Percentiles rank a stretch among this genome's conserved stretches.
Evolutionary conservation across 1,284 basidiomycete species (phyloP).

Genomic region (Naganishia cerealis): DNA sequence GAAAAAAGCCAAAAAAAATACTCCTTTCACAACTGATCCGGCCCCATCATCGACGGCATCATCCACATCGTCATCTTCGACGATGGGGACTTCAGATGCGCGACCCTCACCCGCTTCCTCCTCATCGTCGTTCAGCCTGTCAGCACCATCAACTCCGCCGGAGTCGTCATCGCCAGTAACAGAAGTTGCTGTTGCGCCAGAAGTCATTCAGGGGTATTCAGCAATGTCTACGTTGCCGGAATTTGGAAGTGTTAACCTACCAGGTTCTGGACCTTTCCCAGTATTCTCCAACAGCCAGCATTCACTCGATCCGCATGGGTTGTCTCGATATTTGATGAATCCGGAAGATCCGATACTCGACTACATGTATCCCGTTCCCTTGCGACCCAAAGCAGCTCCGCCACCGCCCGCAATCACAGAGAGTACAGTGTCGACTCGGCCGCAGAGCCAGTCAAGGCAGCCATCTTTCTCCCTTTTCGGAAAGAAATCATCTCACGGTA

Average conservation of each 20-base stretch:
- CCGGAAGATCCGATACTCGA: conserved; percentile 14
- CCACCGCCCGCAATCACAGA: neutral
- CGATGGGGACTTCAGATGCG: neutral
- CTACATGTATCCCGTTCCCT: conserved; percentile 9
- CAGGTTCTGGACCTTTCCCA: conserved; percentile 6
- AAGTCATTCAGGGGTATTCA: neutral
- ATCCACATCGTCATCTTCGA: conserved; percentile 3
- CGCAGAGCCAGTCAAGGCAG: neutral
- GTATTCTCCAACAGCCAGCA: conserved; percentile 3
- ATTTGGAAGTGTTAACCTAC: neutral
- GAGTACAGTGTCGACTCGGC: neutral
- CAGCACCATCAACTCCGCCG: neutral
- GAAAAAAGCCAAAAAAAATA: conserved; percentile 1
- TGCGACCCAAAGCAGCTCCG: neutral
- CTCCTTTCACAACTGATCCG: neutral
- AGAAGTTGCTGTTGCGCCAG: neutral
- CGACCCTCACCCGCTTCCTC: conserved; percentile 2
- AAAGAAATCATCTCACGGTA: conserved; percentile 1
- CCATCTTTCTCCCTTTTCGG: conserved; percentile 13
- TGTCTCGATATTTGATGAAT: conserved; percentile 19
- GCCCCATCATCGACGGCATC: neutral
- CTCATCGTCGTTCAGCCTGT: neutral
- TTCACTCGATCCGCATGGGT: conserved; percentile 10
- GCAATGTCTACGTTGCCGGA: neutral
- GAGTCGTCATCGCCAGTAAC: conserved; percentile 1